A percentile compares a stretch with the other conserved stretches of the same genome.
These are phyloP conservation scores for Quercus phellos DNA, from an alignment of 331 rosid species.

Conservation along the genomic window DNA sequence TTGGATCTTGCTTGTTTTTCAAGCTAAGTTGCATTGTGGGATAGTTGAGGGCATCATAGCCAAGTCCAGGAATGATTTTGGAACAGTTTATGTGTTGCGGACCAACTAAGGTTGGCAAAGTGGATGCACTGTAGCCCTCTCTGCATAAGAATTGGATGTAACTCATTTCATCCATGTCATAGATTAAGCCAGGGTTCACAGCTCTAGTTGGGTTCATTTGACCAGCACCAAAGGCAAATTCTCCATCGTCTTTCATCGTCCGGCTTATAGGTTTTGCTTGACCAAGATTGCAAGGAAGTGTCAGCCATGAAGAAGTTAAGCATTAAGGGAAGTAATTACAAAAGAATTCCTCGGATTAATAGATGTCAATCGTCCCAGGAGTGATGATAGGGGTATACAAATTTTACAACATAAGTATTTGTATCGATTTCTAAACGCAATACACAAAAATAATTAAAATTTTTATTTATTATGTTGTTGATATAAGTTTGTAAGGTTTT, in stretches of 20 bases:
- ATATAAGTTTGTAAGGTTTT: no score
- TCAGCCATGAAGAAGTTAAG: slow-evolving; percentile 11
- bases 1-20: slow-evolving; percentile 14
- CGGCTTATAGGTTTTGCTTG: slow-evolving; percentile 73
- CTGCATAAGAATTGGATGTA: slow-evolving; percentile 74
- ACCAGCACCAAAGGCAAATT: slow-evolving; percentile 76
- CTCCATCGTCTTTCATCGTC: slow-evolving; percentile 46
- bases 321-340: background rate
- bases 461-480: no score
- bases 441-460: no score
- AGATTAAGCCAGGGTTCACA: slow-evolving; percentile 62
- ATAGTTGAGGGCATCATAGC: slow-evolving; percentile 75
- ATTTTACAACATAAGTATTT: no score
- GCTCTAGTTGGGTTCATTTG: slow-evolving; percentile 68
- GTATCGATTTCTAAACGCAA: no score
- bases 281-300: slow-evolving; percentile 4
- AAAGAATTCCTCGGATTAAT: background rate
- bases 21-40: slow-evolving; percentile 66
- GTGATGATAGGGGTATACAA: no score
- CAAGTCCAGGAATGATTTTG: slow-evolving; percentile 53
- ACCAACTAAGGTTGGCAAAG: slow-evolving; percentile 40
- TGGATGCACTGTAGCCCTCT: slow-evolving; percentile 60
- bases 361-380: no score
- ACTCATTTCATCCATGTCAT: slow-evolving; percentile 54
- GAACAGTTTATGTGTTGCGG: slow-evolving; percentile 54